These are phyloP conservation scores for Suaeda aralocaspica DNA, from an alignment of 148 eudicot species.

Conservation along the genomic window DNA sequence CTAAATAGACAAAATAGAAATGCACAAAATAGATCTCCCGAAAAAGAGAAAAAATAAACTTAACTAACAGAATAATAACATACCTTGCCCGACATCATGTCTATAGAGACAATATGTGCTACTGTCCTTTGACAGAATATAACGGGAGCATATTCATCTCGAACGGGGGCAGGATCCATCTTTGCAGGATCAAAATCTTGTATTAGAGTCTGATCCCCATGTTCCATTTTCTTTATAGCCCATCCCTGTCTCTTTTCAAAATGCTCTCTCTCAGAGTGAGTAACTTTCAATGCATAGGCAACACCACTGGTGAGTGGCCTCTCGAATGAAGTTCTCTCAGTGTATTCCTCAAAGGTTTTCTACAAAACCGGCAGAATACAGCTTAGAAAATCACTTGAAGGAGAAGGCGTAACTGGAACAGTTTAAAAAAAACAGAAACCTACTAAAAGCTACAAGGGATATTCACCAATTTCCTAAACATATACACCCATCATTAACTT, in stretches of 20 bases:
- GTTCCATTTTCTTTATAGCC: constrained; percentile 86
- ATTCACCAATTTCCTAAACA: background rate
- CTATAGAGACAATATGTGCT: constrained; percentile 80
- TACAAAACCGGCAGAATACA: constrained; percentile 24
- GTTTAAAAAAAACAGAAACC: background rate
- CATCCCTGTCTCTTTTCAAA: constrained; percentile 82
- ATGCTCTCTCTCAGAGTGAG: constrained; percentile 62
- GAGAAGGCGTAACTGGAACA: background rate
- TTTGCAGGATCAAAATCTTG: constrained; percentile 67
- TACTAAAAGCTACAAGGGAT: background rate
- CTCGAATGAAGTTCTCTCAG: constrained; percentile 85
- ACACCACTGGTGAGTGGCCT: constrained; percentile 98
- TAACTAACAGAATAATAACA: background rate
- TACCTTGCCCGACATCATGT: constrained; percentile 99
- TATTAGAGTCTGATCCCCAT: constrained; percentile 71
- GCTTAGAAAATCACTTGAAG: background rate
- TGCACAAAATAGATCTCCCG: background rate
- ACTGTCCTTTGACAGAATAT: constrained; percentile 87
- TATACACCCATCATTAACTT: background rate
- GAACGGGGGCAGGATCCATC: constrained; percentile 71
- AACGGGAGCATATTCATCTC: constrained; percentile 96
- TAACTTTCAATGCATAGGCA: constrained; percentile 86
- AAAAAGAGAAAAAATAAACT: background rate
- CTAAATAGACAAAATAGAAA: background rate
- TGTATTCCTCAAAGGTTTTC: constrained; percentile 85